Evolutionary conservation across 495 filamentous ascomycete genomes (phyloP), one percentile per base, ranked within the genome.

Genomic region (Schizothecium vesticola): DNA sequence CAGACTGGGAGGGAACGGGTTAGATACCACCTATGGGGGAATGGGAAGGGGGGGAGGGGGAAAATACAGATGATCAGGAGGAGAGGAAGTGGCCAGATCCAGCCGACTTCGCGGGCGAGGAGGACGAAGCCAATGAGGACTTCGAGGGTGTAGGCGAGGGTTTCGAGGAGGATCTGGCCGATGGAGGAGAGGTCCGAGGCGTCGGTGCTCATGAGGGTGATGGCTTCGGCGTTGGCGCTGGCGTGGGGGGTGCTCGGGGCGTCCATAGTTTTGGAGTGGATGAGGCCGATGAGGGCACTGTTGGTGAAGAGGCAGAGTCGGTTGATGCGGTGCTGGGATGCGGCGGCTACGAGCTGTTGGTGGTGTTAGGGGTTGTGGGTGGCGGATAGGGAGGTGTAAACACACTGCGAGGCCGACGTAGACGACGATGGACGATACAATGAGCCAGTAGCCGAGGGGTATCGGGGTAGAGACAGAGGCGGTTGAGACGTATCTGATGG

Each of bases 191-290:
- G 71, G 33, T 65, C 71, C 25, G 74, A 72, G 1, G 74, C 73
- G 65, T 84, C 82, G 4, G 76, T 78, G 57, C 85, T 90, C 83
- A 89, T 89, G 1, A 90, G 82, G 60, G 89, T 90, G 3, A 89
- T 64, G 0, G 86, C 83, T 19, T 83, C 80, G 13, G 86, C 80
- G 28, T 83, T 75, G 61, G 43, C 19, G 43, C 85, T 84, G 43
- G 29, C 63, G 19, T 81, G 79, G 22, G 79, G 76, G 43, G 78
- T 75, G 3, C 80, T 71, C 23, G 71, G 79, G 3, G 85, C 70
- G 16, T 76, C 68, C 24, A 87, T 77, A 3, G 86, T 82, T 69
- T 81, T 79, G 25, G 84, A 76, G 69, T 87, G 86, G n/a, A 92
- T 81, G 70, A 90, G 80, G 1, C 83, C 82, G 5, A 89, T 76